These are phyloP conservation scores for Aspergillus fumigatiaffinis DNA, from an alignment of 2,329 filamentous ascomycete genomes.

Conservation along the genomic window DNA sequence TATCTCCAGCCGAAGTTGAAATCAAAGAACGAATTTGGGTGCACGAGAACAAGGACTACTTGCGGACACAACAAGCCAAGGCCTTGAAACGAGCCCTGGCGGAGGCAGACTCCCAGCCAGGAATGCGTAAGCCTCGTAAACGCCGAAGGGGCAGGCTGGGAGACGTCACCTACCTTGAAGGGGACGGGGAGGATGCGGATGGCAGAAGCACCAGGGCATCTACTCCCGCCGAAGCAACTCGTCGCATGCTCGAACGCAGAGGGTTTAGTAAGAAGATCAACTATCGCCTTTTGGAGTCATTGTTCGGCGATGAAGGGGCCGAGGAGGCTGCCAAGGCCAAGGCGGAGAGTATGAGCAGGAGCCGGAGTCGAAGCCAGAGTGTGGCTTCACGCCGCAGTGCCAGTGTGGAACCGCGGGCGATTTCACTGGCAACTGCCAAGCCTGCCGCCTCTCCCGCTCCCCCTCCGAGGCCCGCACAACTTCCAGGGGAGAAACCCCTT, in stretches of 20 bases:
- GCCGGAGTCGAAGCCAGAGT: conserved; percentile 33
- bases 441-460: conserved; percentile 12
- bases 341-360: conserved; percentile 26
- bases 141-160: conserved; percentile 46
- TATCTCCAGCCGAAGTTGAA: conserved; percentile 68
- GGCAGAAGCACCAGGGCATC: conserved; percentile 63
- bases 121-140: conserved; percentile 46
- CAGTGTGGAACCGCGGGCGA: conserved; percentile 23
- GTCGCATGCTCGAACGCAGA: conserved; percentile 63
- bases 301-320: conserved; percentile 37
- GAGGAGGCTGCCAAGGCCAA: conserved; percentile 27
- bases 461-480: conserved; percentile 2
- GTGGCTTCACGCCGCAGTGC: conserved; percentile 27
- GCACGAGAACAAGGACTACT: conserved; percentile 89
- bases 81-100: conserved; percentile 66
- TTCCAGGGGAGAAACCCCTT: conserved; percentile 1
- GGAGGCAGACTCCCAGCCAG: conserved; percentile 44
- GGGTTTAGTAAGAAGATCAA: conserved; percentile 73
- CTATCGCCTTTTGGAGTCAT: conserved; percentile 47
- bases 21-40: conserved; percentile 94
- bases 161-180: conserved; percentile 43
- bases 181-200: conserved; percentile 55
- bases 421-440: conserved; percentile 13
- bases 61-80: conserved; percentile 82
- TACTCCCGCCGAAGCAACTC: conserved; percentile 65